Base-by-base conservation (phyloP, 2,329 filamentous ascomycete species). In the Cadophora sp. region DNA sequence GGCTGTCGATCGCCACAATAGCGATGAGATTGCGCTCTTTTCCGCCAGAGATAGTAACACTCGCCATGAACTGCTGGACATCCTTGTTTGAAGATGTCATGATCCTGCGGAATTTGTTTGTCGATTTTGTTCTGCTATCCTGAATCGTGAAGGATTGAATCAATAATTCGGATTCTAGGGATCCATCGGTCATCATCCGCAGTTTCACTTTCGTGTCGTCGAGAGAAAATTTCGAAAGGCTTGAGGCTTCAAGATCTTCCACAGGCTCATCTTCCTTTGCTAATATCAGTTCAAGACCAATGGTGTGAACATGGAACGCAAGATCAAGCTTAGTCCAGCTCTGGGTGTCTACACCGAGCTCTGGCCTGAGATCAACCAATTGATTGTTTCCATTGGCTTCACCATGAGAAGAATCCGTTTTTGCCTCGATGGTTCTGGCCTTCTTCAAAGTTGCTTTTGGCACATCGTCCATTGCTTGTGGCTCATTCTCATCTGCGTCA, bases 31-130 rank as follows among this genome's bases (percentile, higher is more conserved):
- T 92, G 68, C 89, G 89, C 50, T 97, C 91, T 40, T 89, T 83
- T 3, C 94, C 94, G 19, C 94, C 92, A 0, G 94, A 94, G 80
- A 99, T 97, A 0, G 94, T 97, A 4, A 99, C 83, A 77, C 92
- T 97, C 22, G 96, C 96, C 96, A 99, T 99, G 76, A 99, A 94
- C 75, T 99, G 97, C 79, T 98, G 94, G 56, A 96, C 94, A 66
- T 94, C 91, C 74, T 94, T 95, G 79, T 97, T 98, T 76, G 94
- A 94, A 65, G 97, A 90, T 1, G 94, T 94, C 96, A 99, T 98
- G 81, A 99, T 97, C 79, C 95, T 97, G 62, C 94, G 89, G 85
- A 97, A 99, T 77, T 97, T 97, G 83, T 97, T 99, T 5, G 91
- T 92, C 74, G 97, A 94, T 64, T 89, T 87, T 4, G 89, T 90